A percentile compares a stretch with the other conserved stretches of the same genome.
phyloP scores from a whole-genome alignment of 208 protist species.

The Herpetomonas samuelpessoai region DNA sequence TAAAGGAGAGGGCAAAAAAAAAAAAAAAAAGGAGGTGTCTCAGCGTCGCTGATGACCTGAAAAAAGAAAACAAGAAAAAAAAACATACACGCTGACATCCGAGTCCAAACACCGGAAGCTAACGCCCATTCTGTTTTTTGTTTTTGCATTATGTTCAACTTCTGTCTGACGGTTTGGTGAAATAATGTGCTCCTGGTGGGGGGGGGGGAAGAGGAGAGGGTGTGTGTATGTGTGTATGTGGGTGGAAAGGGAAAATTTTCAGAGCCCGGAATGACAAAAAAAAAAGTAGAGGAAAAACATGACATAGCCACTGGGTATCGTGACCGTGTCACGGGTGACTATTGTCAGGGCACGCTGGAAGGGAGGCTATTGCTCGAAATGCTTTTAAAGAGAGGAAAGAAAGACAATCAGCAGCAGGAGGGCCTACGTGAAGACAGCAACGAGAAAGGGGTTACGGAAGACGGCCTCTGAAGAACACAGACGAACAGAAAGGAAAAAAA shows the following conservation, averaged over 20 bases:
- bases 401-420: not conserved
- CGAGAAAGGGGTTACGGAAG: not conserved
- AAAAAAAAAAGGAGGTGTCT: not conserved
- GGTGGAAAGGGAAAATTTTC: not conserved
- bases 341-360: too few relatives aligned
- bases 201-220: not conserved
- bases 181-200: not conserved
- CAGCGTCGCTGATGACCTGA: not conserved
- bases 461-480: not conserved
- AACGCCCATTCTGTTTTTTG: not conserved
- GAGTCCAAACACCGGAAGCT: not conserved
- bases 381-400: not conserved
- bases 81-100: not conserved
- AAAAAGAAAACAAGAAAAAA: constrained; percentile 9
- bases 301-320: too few relatives aligned
- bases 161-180: too few relatives aligned
- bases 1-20: constrained; percentile 5
- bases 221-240: constrained; percentile 7
- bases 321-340: too few relatives aligned
- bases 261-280: not conserved
- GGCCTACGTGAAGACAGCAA: not conserved
- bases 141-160: too few relatives aligned
- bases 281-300: not conserved
- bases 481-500: not conserved
- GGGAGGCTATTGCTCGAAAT: too few relatives aligned